Evolutionary conservation across 371 early-diverging fungal species (phyloP), one percentile per base, ranked within the genome.

Genomic region (Blakeslea trispora): DNA sequence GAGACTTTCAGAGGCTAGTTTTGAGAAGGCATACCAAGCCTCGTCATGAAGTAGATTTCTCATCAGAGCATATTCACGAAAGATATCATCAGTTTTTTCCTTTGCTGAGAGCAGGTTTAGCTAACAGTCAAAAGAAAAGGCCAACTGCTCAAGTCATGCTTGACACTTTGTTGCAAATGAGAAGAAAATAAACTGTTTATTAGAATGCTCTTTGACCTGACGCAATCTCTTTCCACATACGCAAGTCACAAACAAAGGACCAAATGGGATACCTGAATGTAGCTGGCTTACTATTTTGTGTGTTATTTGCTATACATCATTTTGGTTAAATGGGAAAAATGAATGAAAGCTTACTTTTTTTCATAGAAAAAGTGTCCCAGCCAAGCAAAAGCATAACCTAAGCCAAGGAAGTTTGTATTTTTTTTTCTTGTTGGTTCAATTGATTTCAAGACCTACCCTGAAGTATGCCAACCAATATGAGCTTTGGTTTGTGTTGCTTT

Each of bases 301-400:
- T 28, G 28, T 28, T 28, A 28, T 5, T 28, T 28, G n/a, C n/a
- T n/a, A n/a, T n/a, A n/a, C n/a, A n/a, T n/a, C n/a, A n/a, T n/a
- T n/a, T n/a, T n/a, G n/a, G n/a, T n/a, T n/a, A n/a, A n/a, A n/a
- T n/a, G n/a, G n/a, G n/a, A n/a, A n/a, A n/a, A n/a, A n/a, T n/a
- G n/a, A n/a, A n/a, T n/a, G n/a, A n/a, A n/a, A 15, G 21, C 64
- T 65, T 71, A 78, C 79, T 83, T 83, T 63, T 81, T 77, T 46
- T 83, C 82, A 69, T 85, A 86, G 4, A 81, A 13, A 50, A 87
- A 89, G 46, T 89, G 90, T 1, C 90, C 89, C 46, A 85, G 24
- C 86, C 84, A 89, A 5, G 89, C 89, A 34, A 78, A 81, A 5
- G 60, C 74, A 53, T 89, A 89, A 6, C 79, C 84, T 78, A 53